A percentile compares a stretch with the other conserved stretches of the same genome.
phyloP scores from a whole-genome alignment of 345 rosid genomes.

The Bretschneidera sinensis region DNA sequence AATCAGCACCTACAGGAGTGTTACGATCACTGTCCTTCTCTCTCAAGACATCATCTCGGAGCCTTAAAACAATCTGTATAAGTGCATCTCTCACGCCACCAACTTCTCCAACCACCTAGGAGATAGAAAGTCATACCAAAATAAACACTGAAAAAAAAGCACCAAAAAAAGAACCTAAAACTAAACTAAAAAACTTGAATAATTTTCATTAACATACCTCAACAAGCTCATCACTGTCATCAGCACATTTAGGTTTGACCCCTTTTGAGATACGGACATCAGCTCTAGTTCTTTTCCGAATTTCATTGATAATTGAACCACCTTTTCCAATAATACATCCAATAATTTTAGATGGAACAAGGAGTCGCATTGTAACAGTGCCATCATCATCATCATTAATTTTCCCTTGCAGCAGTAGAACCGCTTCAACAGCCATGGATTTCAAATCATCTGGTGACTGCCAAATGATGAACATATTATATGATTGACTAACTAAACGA shows the following conservation, averaged over 20 bases:
- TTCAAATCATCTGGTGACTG: conserved; percentile 88
- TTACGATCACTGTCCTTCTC: conserved; percentile 53
- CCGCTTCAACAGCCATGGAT: conserved; percentile 95
- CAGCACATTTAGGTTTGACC: conserved; percentile 62
- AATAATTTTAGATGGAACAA: conserved; percentile 82
- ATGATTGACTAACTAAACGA: neutral
- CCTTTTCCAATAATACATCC: conserved; percentile 94
- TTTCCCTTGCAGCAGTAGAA: conserved; percentile 77
- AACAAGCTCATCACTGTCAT: conserved; percentile 70
- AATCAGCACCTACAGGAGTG: conserved; percentile 50
- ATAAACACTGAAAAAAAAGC: neutral
- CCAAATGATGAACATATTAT: conserved; percentile 1
- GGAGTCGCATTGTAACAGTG: conserved; percentile 55
- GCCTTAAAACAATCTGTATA: conserved; percentile 81
- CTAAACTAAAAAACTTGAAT: neutral
- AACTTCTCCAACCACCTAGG: conserved; percentile 73
- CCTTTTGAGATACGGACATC: conserved; percentile 81
- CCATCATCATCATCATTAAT: conserved; percentile 78
- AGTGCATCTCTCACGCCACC: conserved; percentile 81
- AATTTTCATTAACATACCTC: conserved; percentile 47
- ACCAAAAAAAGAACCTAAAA: conserved; percentile 12
- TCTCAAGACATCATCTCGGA: conserved; percentile 80
- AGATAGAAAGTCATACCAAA: conserved; percentile 14
- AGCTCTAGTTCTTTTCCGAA: conserved; percentile 77
- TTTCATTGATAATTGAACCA: conserved; percentile 89